Conservation (phyloP, 495 filamentous ascomycete species). For the Pseudomonodictys pantanalensis region DNA sequence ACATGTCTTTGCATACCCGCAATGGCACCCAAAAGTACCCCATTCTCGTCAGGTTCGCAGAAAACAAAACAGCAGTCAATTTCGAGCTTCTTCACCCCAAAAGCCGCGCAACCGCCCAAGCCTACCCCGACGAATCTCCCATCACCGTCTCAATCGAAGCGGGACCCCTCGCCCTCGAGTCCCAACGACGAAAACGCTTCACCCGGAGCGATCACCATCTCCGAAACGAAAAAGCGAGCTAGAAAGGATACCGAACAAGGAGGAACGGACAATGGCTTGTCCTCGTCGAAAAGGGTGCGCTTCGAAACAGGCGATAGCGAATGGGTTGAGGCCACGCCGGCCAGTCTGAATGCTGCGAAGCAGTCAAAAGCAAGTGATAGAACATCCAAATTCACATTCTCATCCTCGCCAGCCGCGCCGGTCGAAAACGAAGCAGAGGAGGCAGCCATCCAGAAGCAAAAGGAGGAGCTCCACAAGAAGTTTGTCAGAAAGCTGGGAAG, state of each 20-base stretch:
- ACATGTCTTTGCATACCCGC: not conserved
- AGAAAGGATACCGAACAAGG: slow-evolving; percentile 20
- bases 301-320: slow-evolving; percentile 19
- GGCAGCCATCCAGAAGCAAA: slow-evolving; percentile 48
- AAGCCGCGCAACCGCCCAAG: slow-evolving; percentile 43
- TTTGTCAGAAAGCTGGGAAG: slow-evolving; percentile 88
- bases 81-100: slow-evolving; percentile 80
- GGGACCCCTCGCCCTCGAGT: not conserved
- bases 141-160: slow-evolving; percentile 17
- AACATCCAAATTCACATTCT: slow-evolving; percentile 53
- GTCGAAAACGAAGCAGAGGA: slow-evolving; percentile 49
- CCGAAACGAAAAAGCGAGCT: slow-evolving; percentile 12
- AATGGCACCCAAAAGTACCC: slow-evolving; percentile 29
- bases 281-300: slow-evolving; percentile 42
- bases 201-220: not conserved
- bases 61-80: slow-evolving; percentile 74
- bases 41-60: slow-evolving; percentile 34
- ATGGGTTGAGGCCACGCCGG: slow-evolving; percentile 18
- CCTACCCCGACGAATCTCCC: slow-evolving; percentile 13
- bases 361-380: slow-evolving; percentile 33
- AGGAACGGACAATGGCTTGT: slow-evolving; percentile 35
- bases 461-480: slow-evolving; percentile 72
- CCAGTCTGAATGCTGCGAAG: slow-evolving; percentile 27
- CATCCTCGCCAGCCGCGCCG: slow-evolving; percentile 42
- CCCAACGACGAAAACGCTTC: slow-evolving; percentile 18